Percentiles rank a stretch among this genome's conserved stretches.
These are phyloP conservation scores for Torulaspora gathmanii DNA, from an alignment of 805 yeast species.

Conservation along the genomic window DNA sequence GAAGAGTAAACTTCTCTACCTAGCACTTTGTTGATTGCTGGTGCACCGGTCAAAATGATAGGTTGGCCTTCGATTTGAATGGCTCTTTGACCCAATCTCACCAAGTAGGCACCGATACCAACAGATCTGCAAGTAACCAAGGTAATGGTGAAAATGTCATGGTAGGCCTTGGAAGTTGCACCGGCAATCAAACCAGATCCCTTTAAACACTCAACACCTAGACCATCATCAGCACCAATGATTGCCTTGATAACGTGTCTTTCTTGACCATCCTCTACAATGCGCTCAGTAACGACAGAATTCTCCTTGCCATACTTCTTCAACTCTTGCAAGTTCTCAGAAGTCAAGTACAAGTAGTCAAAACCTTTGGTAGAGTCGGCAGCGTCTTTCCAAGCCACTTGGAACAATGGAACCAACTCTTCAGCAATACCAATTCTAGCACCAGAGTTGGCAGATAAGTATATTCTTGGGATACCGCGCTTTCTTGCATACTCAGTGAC, in stretches of 20 bases:
- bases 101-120: conserved; percentile 99
- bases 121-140: conserved; percentile 99
- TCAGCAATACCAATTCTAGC: conserved; percentile 99
- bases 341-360: conserved; percentile 75
- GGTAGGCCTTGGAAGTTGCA: conserved; percentile 95
- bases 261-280: conserved; percentile 80
- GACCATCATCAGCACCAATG: conserved; percentile 91
- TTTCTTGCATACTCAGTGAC: conserved; percentile 89
- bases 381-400: conserved; percentile 89
- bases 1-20: conserved; percentile 98
- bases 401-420: conserved; percentile 81
- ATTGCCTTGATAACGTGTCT: conserved; percentile 78
- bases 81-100: conserved; percentile 97
- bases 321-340: conserved; percentile 56
- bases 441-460: conserved; percentile 97
- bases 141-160: conserved; percentile 96
- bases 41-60: conserved; percentile 97
- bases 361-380: conserved; percentile 79
- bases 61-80: conserved; percentile 99
- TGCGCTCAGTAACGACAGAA: conserved; percentile 66
- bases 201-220: conserved; percentile 97
- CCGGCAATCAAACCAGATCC: conserved; percentile 99
- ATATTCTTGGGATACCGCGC: conserved; percentile 91
- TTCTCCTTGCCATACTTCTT: conserved; percentile 56
- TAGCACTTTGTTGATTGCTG: conserved; percentile 91